Percentiles rank a stretch among this genome's conserved stretches.
Evolutionary conservation across 805 yeast genomes (phyloP).

Genomic region (Cyberlindnera maritima): DNA sequence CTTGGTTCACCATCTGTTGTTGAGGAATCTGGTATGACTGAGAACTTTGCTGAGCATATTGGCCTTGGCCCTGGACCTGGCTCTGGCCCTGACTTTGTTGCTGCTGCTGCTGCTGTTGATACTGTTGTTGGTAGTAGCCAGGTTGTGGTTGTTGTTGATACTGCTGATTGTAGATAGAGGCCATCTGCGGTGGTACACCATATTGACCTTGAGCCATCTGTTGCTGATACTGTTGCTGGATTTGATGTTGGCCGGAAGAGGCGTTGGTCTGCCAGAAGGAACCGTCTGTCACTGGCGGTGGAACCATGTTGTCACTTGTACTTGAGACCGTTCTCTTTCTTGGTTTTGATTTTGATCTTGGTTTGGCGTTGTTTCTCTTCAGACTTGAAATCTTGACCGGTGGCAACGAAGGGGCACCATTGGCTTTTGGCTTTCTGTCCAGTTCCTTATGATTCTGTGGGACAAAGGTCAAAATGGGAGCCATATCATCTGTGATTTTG

Average conservation of each 20-base stretch:
- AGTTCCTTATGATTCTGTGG: conserved; percentile 47
- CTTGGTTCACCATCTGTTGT: conserved; percentile 20
- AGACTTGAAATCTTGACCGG: conserved; percentile 13
- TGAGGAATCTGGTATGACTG: conserved; percentile 27
- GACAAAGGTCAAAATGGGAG: conserved; percentile 51
- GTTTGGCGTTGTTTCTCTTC: conserved; percentile 10
- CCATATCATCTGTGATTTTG: conserved; percentile 48
- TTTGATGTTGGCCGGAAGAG: conserved; percentile 18
- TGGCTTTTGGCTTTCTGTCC: conserved; percentile 35
- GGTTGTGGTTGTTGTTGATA: conserved; percentile 1
- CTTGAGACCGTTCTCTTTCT: neutral
- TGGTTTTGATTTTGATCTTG: conserved; percentile 1
- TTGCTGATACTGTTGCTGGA: conserved; percentile 17
- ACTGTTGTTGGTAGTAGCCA: conserved; percentile 10
- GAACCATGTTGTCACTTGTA: neutral
- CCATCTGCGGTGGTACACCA: conserved; percentile 8
- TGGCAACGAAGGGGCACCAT: conserved; percentile 3
- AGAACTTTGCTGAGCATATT: conserved; percentile 9
- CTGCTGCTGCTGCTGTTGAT: conserved; percentile 20
- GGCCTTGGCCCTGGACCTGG: too few species aligned
- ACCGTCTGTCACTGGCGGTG: conserved; percentile 3
- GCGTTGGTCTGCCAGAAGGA: conserved; percentile 5
- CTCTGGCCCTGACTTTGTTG: too few species aligned
- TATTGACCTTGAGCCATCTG: conserved; percentile 2
- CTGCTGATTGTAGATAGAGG: conserved; percentile 4